Base-by-base conservation (phyloP, 2,329 filamentous ascomycete genomes). In the Trichoderma breve region DNA sequence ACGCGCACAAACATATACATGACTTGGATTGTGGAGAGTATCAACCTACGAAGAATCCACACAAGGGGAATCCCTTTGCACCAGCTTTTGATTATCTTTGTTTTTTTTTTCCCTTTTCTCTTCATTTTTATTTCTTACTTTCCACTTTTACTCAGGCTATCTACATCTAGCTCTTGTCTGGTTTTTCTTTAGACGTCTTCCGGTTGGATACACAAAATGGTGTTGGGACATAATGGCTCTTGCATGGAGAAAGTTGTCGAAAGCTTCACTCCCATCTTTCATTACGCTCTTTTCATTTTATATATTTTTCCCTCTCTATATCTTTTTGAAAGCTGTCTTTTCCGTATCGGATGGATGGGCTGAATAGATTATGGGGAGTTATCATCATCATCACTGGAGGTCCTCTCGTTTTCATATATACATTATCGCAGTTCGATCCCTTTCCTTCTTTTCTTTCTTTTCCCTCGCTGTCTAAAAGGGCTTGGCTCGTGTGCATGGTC, bases 191-290 rank as follows among this genome's bases (percentile, higher is more conserved):
- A 72, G 70, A 72, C 57, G 57, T 68, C 30, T 63, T 63, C 43
- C 21, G 64, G 34, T 68, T 55, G 70, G 70, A 68, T 68, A 72
- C 57, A 72, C 57, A 72, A 72, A 72, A 65, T 43, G 70, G 63
- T 60, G 57, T 68, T 63, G 53, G 70, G 70, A 72, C 36, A 47
- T 68, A 63, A 72, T 57, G 62, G 39, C 57, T 51, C 24, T 66
- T 61, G 70, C 70, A 71, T 71, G 55, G 62, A 65, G 63, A 36
- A 64, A 53, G 55, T 30, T 53, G 36, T n/a, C 30, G 24, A 51
- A 53, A 53, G 39, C 39, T 62, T 53, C 39, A 39, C 70, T 67
- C 55, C 43, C 39, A 28, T 60, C 39, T 63, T 66, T 68, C 70
- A 30, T 55, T 68, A 72, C 57, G 28, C 55, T 67, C 55, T 30